Percentiles rank a stretch among this genome's conserved stretches.
These are phyloP conservation scores for Boletus rufocinnamomeus DNA, from an alignment of 768 basidiomycete genomes.

Conservation along the genomic window DNA sequence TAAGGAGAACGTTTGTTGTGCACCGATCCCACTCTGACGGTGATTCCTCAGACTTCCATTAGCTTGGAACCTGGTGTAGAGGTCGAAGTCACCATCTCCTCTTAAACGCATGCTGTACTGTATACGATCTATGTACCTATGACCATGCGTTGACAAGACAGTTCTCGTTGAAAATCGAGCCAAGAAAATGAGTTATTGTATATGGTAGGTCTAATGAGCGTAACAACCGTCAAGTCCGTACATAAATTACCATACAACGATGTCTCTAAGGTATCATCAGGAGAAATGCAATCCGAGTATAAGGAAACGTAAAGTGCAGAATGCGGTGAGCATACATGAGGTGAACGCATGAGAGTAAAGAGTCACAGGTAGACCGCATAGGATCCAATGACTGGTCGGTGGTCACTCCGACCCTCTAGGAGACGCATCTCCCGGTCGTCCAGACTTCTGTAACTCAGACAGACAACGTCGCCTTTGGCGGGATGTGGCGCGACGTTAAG, in stretches of 20 bases:
- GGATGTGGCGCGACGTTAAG: slow-evolving; percentile 33
- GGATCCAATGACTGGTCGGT: slow-evolving; percentile 81
- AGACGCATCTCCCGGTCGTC: slow-evolving; percentile 74
- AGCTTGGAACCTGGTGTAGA: slow-evolving; percentile 99
- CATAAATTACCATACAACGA: slow-evolving; percentile 21
- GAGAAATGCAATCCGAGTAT: slow-evolving; percentile 8
- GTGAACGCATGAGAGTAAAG: slow-evolving; percentile 1
- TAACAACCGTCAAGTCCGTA: slow-evolving; percentile 11
- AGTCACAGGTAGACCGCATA: slow-evolving; percentile 67
- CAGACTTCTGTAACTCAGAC: slow-evolving; percentile 70
- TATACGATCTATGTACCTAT: slow-evolving; percentile 7
- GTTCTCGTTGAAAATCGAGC: neutral
- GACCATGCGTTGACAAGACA: slow-evolving; percentile 4
- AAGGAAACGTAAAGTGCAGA: neutral
- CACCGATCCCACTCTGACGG: slow-evolving; percentile 7
- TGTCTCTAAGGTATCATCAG: slow-evolving; percentile 21
- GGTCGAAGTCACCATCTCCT: slow-evolving; percentile 96
- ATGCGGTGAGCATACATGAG: slow-evolving; percentile 17
- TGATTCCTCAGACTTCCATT: slow-evolving; percentile 78
- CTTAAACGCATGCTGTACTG: slow-evolving; percentile 38
- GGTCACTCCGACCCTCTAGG: slow-evolving; percentile 79
- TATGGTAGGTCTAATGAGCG: slow-evolving; percentile 14
- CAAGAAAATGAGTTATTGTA: slow-evolving; percentile 1
- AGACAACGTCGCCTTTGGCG: slow-evolving; percentile 68
- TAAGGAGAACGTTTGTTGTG: slow-evolving; percentile 45